These are phyloP conservation scores for Prunus salicina DNA, from an alignment of 306 rosid genomes.

Conservation along the genomic window DNA sequence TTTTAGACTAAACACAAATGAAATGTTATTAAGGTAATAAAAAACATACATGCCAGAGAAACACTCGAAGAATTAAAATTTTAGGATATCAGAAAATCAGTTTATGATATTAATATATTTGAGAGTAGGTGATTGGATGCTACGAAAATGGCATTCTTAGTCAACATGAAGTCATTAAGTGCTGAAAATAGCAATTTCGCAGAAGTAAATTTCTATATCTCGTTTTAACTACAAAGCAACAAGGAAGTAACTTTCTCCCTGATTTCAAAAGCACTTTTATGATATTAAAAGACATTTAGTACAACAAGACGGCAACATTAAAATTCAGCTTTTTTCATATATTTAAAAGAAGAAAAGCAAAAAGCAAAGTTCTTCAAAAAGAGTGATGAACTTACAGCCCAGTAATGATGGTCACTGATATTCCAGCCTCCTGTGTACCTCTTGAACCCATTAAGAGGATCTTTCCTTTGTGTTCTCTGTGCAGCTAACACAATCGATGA, in stretches of 20 bases:
- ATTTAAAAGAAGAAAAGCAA: not conserved
- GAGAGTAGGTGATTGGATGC: not conserved
- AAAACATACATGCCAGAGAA: not conserved
- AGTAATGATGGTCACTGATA: conserved; percentile 55
- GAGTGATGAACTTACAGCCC: conserved; percentile 41
- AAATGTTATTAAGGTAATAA: not conserved
- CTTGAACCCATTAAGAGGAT: conserved; percentile 46
- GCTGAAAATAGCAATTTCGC: not conserved
- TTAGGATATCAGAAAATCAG: not conserved
- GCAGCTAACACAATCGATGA: conserved; percentile 41
- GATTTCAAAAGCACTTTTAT: not conserved
- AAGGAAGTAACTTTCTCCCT: conserved; percentile 1
- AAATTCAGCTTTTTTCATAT: not conserved
- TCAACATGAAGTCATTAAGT: not conserved
- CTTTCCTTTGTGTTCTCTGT: conserved; percentile 46
- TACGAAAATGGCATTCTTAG: not conserved
- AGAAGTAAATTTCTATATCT: not conserved
- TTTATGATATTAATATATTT: not conserved
- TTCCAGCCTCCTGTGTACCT: conserved; percentile 49
- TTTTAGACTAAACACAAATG: conserved; percentile 1
- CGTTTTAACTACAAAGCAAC: not conserved
- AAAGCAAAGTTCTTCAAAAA: not conserved
- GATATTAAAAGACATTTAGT: not conserved
- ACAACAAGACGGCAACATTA: not conserved
- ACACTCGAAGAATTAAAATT: not conserved